Evolutionary conservation across 169 alveolate species (phyloP).

Genomic region (Perkinsus olseni): DNA sequence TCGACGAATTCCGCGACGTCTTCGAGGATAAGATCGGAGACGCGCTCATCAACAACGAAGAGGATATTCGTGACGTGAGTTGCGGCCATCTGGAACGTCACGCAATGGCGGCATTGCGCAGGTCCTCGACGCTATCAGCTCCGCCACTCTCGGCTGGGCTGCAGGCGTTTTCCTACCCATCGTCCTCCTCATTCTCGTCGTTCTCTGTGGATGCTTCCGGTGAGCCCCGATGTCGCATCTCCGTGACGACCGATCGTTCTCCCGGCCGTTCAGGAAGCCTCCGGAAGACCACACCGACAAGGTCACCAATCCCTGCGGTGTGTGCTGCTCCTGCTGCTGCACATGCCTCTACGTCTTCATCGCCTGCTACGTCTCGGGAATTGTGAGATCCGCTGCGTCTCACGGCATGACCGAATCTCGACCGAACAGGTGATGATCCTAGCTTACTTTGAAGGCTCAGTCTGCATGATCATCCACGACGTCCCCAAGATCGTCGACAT

Average conservation of each 20-base stretch:
- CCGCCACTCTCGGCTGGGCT: not conserved
- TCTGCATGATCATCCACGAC: not conserved
- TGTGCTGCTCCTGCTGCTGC: not conserved
- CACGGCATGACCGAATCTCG: not conserved
- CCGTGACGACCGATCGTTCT: not conserved
- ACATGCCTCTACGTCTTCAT: not conserved
- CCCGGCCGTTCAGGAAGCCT: not conserved
- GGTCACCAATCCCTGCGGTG: not conserved
- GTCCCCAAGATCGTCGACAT: not conserved
- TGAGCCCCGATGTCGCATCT: not conserved
- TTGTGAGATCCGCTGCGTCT: not conserved
- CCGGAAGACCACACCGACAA: not conserved
- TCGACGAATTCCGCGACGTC: not conserved
- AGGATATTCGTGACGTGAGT: not conserved
- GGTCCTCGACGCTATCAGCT: not conserved
- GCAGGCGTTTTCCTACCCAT: not conserved
- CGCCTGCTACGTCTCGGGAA: not conserved
- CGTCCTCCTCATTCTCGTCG: not conserved
- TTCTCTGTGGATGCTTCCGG: not conserved
- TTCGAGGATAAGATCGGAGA: not conserved
- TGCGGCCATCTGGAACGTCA: not conserved
- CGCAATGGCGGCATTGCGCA: not conserved
- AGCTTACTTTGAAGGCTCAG: not conserved
- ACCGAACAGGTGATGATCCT: not conserved
- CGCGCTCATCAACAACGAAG: not conserved